A percentile compares a stretch with the other conserved stretches of the same genome.
Evolutionary conservation across 139 green algal species (phyloP).

Genomic region (Trebouxia sp.): DNA sequence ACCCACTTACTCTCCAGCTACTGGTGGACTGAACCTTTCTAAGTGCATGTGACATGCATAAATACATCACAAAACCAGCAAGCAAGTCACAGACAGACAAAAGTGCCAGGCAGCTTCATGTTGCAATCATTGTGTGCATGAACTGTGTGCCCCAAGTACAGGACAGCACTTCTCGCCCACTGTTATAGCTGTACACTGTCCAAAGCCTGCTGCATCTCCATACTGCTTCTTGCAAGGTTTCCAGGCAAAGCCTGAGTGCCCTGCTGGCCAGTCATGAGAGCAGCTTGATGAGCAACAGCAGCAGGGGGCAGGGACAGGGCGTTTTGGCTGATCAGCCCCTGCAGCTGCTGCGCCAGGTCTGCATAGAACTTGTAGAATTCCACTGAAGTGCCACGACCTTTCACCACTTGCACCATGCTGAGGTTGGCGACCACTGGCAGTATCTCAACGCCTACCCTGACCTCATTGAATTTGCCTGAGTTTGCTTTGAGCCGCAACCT

Average conservation of each 20-base stretch:
- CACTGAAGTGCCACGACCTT: conserved; percentile 41
- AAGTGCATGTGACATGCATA: no score
- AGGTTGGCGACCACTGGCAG: conserved; percentile 38
- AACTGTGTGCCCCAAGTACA: no score
- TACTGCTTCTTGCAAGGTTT: neutral
- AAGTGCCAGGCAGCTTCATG: no score
- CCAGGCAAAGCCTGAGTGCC: neutral
- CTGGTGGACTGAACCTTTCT: no score
- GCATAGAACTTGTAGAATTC: conserved; percentile 59
- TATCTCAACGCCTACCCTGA: conserved; percentile 41
- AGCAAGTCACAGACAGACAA: no score
- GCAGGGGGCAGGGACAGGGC: conserved; percentile 11
- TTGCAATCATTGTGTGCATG: no score
- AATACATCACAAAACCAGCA: no score
- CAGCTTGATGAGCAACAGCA: conserved; percentile 12
- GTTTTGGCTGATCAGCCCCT: conserved; percentile 8
- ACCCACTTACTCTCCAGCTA: no score
- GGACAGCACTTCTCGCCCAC: no score
- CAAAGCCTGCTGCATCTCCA: neutral
- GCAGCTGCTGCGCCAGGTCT: conserved; percentile 38
- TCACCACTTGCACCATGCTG: conserved; percentile 48
- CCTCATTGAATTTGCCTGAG: conserved; percentile 27
- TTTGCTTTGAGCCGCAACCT: conserved; percentile 42
- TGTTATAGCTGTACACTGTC: conserved; percentile 5
- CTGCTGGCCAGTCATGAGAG: conserved; percentile 12